Conservation (phyloP, 805 yeast species). For the Yamadazyma ubonensis region DNA sequence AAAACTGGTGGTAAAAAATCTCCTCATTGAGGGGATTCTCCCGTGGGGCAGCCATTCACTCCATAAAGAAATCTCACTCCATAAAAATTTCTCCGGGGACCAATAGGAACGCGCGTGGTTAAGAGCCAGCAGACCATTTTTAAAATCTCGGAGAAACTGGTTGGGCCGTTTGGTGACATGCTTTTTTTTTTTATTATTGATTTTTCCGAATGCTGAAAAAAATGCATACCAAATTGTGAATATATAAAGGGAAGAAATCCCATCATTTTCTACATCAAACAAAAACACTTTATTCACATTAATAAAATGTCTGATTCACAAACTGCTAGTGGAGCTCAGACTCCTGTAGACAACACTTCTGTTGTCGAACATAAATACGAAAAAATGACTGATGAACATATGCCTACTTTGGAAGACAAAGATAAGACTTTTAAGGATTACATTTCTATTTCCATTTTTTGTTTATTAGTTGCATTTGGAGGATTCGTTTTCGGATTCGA, state of each 20-base stretch:
- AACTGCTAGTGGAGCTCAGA: constrained; percentile 17
- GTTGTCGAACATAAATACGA: constrained; percentile 17
- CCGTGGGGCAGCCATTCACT: no score
- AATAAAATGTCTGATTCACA: constrained; percentile 10
- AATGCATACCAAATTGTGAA: neutral
- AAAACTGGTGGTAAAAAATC: neutral
- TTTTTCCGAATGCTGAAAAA: constrained; percentile 1
- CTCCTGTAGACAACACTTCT: constrained; percentile 17
- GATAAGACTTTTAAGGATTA: constrained; percentile 27
- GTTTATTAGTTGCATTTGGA: constrained; percentile 65
- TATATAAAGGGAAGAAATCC: constrained; percentile 5
- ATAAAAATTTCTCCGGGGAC: constrained; percentile 2
- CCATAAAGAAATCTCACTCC: neutral
- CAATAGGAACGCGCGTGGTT: constrained; percentile 3
- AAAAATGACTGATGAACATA: constrained; percentile 5
- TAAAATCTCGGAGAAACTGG: constrained; percentile 10
- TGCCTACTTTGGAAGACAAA: constrained; percentile 28
- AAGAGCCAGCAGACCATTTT: neutral
- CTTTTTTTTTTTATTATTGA: constrained; percentile 1
- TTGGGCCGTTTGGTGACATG: constrained; percentile 1
- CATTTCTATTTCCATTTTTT: constrained; percentile 35
- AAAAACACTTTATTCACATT: neutral
- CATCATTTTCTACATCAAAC: constrained; percentile 3
- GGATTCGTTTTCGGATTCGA: constrained; percentile 78
- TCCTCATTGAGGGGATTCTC: constrained; percentile 4